Evolutionary conservation across 345 rosid genomes (phyloP).

Genomic region (Excoecaria agallocha): DNA sequence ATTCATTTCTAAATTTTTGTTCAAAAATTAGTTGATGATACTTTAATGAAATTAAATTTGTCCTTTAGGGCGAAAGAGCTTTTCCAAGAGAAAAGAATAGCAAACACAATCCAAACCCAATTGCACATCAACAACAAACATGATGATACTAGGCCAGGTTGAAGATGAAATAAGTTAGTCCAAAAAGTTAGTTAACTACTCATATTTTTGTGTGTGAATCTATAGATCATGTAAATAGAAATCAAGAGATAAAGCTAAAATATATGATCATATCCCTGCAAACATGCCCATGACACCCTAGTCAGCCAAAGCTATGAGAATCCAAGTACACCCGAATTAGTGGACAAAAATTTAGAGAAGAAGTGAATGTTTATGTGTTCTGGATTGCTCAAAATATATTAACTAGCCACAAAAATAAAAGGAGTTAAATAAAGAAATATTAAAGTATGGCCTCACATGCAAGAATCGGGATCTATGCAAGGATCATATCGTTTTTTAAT

Average conservation of each 20-base stretch:
- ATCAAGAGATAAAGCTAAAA: neutral
- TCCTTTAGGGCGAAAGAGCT: neutral
- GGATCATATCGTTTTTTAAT: constrained; percentile 97
- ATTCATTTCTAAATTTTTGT: neutral
- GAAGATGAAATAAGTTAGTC: neutral
- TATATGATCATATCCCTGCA: neutral
- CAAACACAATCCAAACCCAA: neutral
- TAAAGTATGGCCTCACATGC: constrained; percentile 60
- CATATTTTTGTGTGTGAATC: neutral
- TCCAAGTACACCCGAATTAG: neutral
- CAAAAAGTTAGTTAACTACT: neutral
- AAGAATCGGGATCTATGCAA: constrained; percentile 87
- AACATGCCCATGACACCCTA: neutral
- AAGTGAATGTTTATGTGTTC: neutral
- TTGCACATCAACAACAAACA: neutral
- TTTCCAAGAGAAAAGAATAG: constrained; percentile 4
- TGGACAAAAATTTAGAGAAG: too few species aligned
- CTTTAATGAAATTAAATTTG: neutral
- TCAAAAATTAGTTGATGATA: neutral
- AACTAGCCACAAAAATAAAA: neutral
- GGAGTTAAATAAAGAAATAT: neutral
- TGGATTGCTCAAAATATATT: neutral
- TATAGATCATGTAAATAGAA: neutral
- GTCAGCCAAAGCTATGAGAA: neutral
- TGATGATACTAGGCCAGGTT: neutral